Conservation (phyloP, 164 flowering plant genomes). For the Aristolochia contorta region DNA sequence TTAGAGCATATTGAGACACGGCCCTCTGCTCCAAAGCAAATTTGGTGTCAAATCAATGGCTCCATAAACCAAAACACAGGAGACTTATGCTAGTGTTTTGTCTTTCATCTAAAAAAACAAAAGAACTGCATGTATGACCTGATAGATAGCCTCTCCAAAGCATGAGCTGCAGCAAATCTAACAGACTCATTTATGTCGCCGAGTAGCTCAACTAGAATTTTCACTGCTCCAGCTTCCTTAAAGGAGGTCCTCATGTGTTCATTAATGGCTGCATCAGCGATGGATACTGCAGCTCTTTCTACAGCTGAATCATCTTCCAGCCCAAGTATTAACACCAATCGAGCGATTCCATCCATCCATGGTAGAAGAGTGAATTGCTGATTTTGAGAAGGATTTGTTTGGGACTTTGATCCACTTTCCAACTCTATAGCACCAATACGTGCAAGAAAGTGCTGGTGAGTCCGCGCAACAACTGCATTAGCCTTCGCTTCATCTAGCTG, state of each 20-base stretch:
- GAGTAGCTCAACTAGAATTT: slow-evolving; percentile 47
- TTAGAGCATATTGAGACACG: too few relatives aligned
- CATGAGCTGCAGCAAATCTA: slow-evolving; percentile 38
- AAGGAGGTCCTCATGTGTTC: slow-evolving; percentile 67
- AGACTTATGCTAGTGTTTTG: too few relatives aligned
- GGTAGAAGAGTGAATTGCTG: slow-evolving; percentile 52
- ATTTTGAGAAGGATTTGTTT: slow-evolving; percentile 16
- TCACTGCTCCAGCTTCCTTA: slow-evolving; percentile 80
- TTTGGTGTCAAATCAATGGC: too few relatives aligned
- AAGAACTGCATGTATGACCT: slow-evolving; percentile 32
- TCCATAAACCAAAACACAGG: too few relatives aligned
- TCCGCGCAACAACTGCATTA: slow-evolving; percentile 61
- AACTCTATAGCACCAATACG: slow-evolving; percentile 78
- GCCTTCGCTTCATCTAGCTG: slow-evolving; percentile 56
- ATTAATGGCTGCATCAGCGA: slow-evolving; percentile 68
- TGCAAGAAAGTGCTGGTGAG: slow-evolving; percentile 79
- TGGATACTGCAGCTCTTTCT: slow-evolving; percentile 61
- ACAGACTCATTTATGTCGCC: slow-evolving; percentile 34
- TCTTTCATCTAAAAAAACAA: background rate
- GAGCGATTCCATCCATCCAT: slow-evolving; percentile 81
- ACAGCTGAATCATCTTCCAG: slow-evolving; percentile 67
- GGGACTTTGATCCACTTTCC: slow-evolving; percentile 32
- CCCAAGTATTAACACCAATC: slow-evolving; percentile 73
- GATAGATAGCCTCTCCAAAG: slow-evolving; percentile 67
- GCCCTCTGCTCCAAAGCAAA: too few relatives aligned